Percentiles rank a stretch among this genome's conserved stretches.
These are phyloP conservation scores for Saposhnikovia divaricata DNA, from an alignment of 129 eudicot genomes.

Conservation along the genomic window DNA sequence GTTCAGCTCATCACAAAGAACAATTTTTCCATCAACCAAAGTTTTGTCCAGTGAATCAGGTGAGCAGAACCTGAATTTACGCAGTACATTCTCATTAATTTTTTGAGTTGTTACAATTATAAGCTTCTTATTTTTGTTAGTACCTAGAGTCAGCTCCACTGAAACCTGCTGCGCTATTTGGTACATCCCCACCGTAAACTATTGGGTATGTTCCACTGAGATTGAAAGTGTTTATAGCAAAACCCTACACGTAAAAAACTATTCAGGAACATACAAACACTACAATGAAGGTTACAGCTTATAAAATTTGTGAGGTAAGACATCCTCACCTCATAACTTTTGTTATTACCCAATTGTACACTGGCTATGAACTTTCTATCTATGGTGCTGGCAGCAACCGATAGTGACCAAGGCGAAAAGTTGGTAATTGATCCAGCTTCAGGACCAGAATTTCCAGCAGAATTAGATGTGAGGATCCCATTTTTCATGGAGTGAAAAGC, in stretches of 20 bases:
- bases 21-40: slow-evolving; percentile 37
- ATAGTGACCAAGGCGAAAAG: slow-evolving; percentile 40
- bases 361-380: slow-evolving; percentile 25
- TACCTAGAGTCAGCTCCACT: slow-evolving; percentile 29
- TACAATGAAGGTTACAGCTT: neutral
- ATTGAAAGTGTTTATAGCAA: slow-evolving; percentile 27
- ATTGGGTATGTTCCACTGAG: slow-evolving; percentile 32
- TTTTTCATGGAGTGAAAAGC: slow-evolving; percentile 42
- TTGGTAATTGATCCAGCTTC: slow-evolving; percentile 14
- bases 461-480: slow-evolving; percentile 31
- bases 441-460: slow-evolving; percentile 50
- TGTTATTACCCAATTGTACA: slow-evolving; percentile 26
- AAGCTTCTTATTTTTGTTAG: neutral
- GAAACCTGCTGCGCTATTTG: slow-evolving; percentile 33
- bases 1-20: slow-evolving; percentile 26
- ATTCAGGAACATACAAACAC: neutral
- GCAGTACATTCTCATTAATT: neutral
- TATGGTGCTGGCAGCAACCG: slow-evolving; percentile 46
- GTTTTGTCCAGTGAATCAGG: slow-evolving; percentile 33
- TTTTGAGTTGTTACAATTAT: neutral
- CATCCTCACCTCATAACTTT: slow-evolving; percentile 24
- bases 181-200: slow-evolving; percentile 42
- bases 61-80: slow-evolving; percentile 31
- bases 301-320: neutral
- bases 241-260: slow-evolving; percentile 25